Percentiles rank a stretch among this genome's conserved stretches.
Conservation (phyloP, 2,329 filamentous ascomycete genomes). For the Moelleriella libera region DNA sequence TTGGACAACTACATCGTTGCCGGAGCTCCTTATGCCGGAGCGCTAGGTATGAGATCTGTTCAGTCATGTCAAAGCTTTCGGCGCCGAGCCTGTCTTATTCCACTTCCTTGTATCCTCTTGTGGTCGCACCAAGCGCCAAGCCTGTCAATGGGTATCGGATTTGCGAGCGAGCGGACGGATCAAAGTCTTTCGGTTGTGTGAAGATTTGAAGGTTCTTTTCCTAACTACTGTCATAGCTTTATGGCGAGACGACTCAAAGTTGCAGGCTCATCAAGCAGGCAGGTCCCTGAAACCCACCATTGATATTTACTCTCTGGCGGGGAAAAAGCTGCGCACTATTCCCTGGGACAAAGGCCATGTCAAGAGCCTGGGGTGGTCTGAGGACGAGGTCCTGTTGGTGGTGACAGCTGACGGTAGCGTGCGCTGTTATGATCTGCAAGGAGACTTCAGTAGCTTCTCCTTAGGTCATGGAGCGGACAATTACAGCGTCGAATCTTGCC, state of each 20-base stretch:
- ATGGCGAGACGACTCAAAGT: constrained; percentile 76
- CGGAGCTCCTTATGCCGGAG: constrained; percentile 85
- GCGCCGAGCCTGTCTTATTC: too few species aligned
- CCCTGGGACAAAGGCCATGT: constrained; percentile 86
- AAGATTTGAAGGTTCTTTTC: neutral
- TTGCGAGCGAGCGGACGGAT: too few species aligned
- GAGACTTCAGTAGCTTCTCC: constrained; percentile 89
- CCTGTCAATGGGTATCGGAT: too few species aligned
- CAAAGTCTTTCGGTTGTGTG: too few species aligned
- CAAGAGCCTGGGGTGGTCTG: constrained; percentile 86
- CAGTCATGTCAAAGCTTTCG: neutral
- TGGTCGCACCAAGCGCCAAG: too few species aligned
- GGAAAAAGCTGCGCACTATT: constrained; percentile 73
- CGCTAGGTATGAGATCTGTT: constrained; percentile 53
- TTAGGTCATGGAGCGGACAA: constrained; percentile 83
- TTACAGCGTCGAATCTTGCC: constrained; percentile 73
- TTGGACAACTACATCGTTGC: constrained; percentile 87
- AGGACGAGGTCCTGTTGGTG: constrained; percentile 82
- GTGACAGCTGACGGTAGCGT: constrained; percentile 84
- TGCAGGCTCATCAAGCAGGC: constrained; percentile 62
- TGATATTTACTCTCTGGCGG: constrained; percentile 87
- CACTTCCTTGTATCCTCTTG: too few species aligned
- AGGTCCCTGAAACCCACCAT: constrained; percentile 68
- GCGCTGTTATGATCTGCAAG: constrained; percentile 81
- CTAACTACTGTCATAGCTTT: constrained; percentile 43